Conservation (phyloP, 371 early-diverging fungal species). For the Rhizopus sp. region DNA sequence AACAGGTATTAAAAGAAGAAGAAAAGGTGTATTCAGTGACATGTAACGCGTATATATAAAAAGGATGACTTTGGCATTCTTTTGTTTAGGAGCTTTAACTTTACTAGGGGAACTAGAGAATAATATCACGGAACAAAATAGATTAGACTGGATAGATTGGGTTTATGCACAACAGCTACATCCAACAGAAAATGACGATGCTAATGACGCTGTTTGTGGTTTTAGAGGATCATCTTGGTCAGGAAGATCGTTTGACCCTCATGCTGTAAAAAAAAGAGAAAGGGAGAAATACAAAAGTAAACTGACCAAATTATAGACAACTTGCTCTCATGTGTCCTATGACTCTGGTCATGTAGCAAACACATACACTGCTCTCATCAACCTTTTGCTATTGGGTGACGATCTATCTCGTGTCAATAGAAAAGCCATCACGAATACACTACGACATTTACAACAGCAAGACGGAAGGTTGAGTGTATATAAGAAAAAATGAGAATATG, state of each 20-base stretch:
- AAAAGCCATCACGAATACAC: constrained; percentile 58
- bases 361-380: constrained; percentile 89
- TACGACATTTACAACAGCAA: constrained; percentile 68
- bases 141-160: constrained; percentile 89
- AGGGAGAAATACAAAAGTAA: constrained; percentile 3
- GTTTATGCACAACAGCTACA: constrained; percentile 91
- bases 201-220: constrained; percentile 54
- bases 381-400: constrained; percentile 84
- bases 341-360: constrained; percentile 82
- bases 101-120: constrained; percentile 71
- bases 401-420: constrained; percentile 84
- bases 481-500: not conserved
- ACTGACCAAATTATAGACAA: constrained; percentile 17
- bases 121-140: constrained; percentile 50
- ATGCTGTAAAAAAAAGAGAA: constrained; percentile 41
- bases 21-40: not conserved
- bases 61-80: constrained; percentile 88
- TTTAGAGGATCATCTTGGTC: constrained; percentile 73
- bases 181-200: constrained; percentile 31
- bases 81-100: constrained; percentile 80
- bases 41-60: not conserved
- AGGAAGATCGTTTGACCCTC: constrained; percentile 56
- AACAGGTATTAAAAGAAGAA: constrained; percentile 57
- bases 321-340: constrained; percentile 36
- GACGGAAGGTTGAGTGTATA: constrained; percentile 68